Evolutionary conservation across 1,284 basidiomycete species (phyloP), one percentile per base, ranked within the genome.

Genomic region (Ustilago shanxiensis): DNA sequence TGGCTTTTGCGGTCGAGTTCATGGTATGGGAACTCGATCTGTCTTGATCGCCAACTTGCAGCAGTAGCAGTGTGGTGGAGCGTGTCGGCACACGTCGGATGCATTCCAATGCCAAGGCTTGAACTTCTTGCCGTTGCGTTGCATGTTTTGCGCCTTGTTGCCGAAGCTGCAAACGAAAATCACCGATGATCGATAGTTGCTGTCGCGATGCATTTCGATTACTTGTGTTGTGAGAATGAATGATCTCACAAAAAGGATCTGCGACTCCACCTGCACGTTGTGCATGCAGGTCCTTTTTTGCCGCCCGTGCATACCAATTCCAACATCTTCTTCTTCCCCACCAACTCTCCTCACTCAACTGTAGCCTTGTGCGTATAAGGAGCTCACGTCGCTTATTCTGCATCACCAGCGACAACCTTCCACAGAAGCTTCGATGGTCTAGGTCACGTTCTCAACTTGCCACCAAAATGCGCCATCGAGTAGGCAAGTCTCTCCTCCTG

Each of bases 401-500:
- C n/a, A n/a, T n/a, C n/a, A n/a, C n/a, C n/a, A n/a, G n/a, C n/a
- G n/a, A n/a, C n/a, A n/a, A n/a, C n/a, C n/a, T n/a, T 33, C 52
- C 20, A 22, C 52, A 53, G 1, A 35, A n/a, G 18, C 10, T 2
- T 35, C n/a, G 14, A 11, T n/a, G 13, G 9, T 24, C 22, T 28
- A 14, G 20, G 0, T 11, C 11, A 4, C n/a, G 6, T 14, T 7
- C 18, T 7, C 7, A 3, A 16, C 16, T 8, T 11, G 49, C 11
- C 35, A 41, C n/a, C n/a, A n/a, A n/a, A 14, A 75, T 72, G 73
- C 68, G 68, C 6, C 68, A 64, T 51, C 60, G 24, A 28, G n/a
- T 76, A 41, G 61, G 56, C 41, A 72, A 72, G 35, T 33, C 57
- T 31, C 57, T 77, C 11, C 45, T 77, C 49, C 57, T 77, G 18